Base-by-base conservation (phyloP, 768 basidiomycete species). In the Sistotremastrum suecicum region DNA sequence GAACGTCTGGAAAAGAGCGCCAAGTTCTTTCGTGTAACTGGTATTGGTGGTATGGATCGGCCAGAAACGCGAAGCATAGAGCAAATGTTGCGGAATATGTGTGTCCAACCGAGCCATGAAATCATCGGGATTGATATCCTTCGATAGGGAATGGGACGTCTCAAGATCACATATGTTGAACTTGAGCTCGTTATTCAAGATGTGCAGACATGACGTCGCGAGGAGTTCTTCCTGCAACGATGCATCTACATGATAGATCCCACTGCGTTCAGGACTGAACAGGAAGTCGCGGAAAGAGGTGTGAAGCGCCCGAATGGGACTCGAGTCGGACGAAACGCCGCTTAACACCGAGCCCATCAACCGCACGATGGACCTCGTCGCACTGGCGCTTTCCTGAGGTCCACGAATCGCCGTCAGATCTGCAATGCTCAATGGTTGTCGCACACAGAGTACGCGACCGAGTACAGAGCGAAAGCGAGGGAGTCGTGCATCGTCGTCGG, bases 31-130 rank as follows among this genome's bases (percentile, higher is more conserved):
- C 44, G 29, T 30, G 52, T 53, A 41, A 48, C 53, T 10, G 41
- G 31, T 29, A 30, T 36, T 34, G 20, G 40, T 2, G 34, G 29
- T 5, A 49, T 66, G 64, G 38, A 55, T 47, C 1, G 48, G 56
- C 61, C 61, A 70, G 37, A 55, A 65, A 30, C 52, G 53, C 46
- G 65, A 67, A 8, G 66, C 50, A 47, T 69, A 70, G 3, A 54
- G 50, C 3, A 69, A 49, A 9, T 53, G 50, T 5, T 53, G 44
- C 1, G 65, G 51, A 28, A 69, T 65, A 29, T 39, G 43, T 3
- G 32, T 43, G 7, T 50, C 38, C 20, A 20, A 20, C 20, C 20
- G 20, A 20, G 20, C 20, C 33, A 66, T 54, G 4, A 49, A 50
- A 3, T 9, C 11, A 0, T 42, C 28, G 1, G 58, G 39, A 34